These are phyloP conservation scores for Ceratocystis smalleyi DNA, from an alignment of 2,329 filamentous ascomycete genomes.

Conservation along the genomic window DNA sequence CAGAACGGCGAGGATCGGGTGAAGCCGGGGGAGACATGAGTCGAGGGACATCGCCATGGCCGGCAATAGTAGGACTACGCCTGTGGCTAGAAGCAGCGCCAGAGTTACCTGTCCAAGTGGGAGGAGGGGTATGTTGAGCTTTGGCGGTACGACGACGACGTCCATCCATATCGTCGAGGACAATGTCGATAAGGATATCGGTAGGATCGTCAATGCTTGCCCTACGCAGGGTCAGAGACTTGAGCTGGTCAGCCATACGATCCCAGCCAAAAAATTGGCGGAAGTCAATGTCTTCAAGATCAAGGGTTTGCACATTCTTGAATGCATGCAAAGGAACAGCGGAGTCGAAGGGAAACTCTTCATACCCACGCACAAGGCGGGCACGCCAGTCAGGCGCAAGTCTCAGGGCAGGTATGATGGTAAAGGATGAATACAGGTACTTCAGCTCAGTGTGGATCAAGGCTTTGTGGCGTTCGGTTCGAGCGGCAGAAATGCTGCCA, in stretches of 20 bases:
- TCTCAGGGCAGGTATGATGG: conserved; percentile 85
- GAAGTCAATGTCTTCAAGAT: conserved; percentile 91
- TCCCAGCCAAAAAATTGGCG: conserved; percentile 97
- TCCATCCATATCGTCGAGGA: conserved; percentile 92
- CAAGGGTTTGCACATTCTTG: conserved; percentile 87
- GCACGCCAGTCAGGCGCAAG: conserved; percentile 88
- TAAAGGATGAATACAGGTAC: conserved; percentile 95
- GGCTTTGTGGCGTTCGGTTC: conserved; percentile 78
- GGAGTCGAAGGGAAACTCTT: conserved; percentile 96
- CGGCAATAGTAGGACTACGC: conserved; percentile 43
- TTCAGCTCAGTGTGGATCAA: conserved; percentile 76
- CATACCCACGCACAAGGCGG: conserved; percentile 77
- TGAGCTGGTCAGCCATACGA: conserved; percentile 75
- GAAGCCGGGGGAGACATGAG: conserved; percentile 55
- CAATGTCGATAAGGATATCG: conserved; percentile 81
- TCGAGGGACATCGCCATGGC: conserved; percentile 50
- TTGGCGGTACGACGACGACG: conserved; percentile 77
- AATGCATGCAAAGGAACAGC: conserved; percentile 93
- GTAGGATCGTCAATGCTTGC: conserved; percentile 78
- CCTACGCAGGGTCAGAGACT: conserved; percentile 75
- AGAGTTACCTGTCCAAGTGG: conserved; percentile 45
- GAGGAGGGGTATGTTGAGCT: conserved; percentile 57
- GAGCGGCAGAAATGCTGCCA: conserved; percentile 61
- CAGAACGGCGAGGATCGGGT: conserved; percentile 33
- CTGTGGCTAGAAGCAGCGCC: conserved; percentile 31